phyloP scores from a whole-genome alignment of 2,329 filamentous ascomycete species.

The Stachybotrys chlorohalonatus region DNA sequence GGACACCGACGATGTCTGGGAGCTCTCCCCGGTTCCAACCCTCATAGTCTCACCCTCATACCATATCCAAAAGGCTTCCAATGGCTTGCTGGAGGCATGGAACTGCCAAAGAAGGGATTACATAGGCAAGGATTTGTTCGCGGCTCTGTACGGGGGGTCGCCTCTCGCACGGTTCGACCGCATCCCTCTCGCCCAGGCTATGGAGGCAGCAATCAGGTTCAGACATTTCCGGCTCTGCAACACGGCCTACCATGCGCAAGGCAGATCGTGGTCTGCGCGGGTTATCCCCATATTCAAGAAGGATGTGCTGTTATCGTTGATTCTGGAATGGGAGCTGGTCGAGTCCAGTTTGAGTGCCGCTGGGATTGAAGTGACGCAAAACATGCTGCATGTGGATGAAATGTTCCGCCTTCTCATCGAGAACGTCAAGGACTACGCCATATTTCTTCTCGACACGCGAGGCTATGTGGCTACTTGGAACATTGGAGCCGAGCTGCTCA shows the following conservation, averaged over 20 bases:
- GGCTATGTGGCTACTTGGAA: conserved; percentile 53
- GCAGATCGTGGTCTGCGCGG: conserved; percentile 17
- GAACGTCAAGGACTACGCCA: conserved; percentile 53
- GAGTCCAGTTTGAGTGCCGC: conserved; percentile 2
- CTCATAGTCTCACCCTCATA: too few relatives aligned
- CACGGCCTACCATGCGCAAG: neutral
- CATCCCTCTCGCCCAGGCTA: too few relatives aligned
- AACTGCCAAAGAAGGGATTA: too few relatives aligned
- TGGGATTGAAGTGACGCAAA: conserved; percentile 12
- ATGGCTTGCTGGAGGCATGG: too few relatives aligned
- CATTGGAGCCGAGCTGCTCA: conserved; percentile 42
- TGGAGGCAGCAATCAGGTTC: too few relatives aligned
- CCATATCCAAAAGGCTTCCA: too few relatives aligned
- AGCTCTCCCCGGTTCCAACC: too few relatives aligned
- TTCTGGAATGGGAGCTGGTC: conserved; percentile 21
- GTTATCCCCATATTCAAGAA: conserved; percentile 20
- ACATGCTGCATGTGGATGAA: conserved; percentile 34
- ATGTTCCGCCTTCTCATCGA: conserved; percentile 53
- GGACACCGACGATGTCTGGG: too few relatives aligned
- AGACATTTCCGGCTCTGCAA: too few relatives aligned
- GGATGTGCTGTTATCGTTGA: conserved; percentile 17
- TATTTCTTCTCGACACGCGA: conserved; percentile 49
- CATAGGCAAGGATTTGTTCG: too few relatives aligned
- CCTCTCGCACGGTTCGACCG: too few relatives aligned
- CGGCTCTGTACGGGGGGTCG: too few relatives aligned